These are phyloP conservation scores for Boletus insuetus DNA, from an alignment of 768 basidiomycete species.

Conservation along the genomic window DNA sequence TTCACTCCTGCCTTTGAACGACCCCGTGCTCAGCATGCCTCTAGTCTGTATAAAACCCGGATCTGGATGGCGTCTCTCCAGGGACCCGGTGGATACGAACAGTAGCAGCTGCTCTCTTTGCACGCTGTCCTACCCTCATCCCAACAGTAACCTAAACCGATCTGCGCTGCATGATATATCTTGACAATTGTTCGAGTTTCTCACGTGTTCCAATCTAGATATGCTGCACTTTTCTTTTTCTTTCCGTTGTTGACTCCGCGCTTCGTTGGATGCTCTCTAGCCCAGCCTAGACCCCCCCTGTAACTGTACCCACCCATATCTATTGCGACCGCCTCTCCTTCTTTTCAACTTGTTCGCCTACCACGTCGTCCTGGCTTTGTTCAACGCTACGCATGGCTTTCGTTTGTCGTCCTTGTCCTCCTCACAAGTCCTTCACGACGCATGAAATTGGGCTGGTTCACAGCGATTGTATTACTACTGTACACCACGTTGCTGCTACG, in stretches of 20 bases:
- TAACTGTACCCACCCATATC: slow-evolving; percentile 28
- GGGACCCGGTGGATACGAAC: slow-evolving; percentile 44
- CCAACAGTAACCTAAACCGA: slow-evolving; percentile 16
- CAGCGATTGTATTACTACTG: slow-evolving; percentile 28
- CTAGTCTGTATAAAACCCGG: slow-evolving; percentile 85
- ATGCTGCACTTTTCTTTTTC: slow-evolving; percentile 17
- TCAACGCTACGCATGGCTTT: background rate
- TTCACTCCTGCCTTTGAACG: background rate
- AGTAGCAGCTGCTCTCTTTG: slow-evolving; percentile 27
- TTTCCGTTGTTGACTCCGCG: background rate
- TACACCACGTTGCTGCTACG: slow-evolving; percentile 11
- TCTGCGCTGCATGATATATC: slow-evolving; percentile 21
- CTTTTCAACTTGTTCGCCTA: background rate
- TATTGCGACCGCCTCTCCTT: slow-evolving; percentile 7
- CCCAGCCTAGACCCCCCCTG: slow-evolving; percentile 30
- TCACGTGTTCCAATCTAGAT: slow-evolving; percentile 30
- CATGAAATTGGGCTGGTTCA: slow-evolving; percentile 9
- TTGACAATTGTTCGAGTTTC: slow-evolving; percentile 10
- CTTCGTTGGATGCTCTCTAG: slow-evolving; percentile 29
- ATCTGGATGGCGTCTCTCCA: slow-evolving; percentile 94
- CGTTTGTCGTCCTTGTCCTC: background rate
- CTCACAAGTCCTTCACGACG: background rate
- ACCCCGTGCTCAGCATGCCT: background rate
- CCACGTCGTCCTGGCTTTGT: background rate
- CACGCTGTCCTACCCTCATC: background rate